Base-by-base conservation (phyloP, 371 early-diverging fungal species). In the Syncephalastrum monosporum region DNA sequence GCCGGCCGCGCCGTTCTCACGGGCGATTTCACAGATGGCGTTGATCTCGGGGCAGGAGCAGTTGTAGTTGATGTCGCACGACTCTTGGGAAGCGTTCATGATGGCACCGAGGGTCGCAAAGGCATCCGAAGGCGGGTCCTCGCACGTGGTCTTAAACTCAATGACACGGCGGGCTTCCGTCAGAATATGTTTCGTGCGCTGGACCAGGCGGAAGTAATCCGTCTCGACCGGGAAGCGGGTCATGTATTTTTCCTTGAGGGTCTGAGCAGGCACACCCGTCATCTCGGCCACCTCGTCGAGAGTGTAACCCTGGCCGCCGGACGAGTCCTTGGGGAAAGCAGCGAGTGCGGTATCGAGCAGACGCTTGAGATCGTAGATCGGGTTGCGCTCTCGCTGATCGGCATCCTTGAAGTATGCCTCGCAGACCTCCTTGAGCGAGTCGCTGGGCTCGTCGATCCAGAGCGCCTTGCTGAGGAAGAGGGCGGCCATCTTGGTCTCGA, bases 21-120 rank as follows among this genome's bases (percentile, higher is more conserved):
- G 86, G 29, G 83, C 90, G 74, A 94, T 68, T 2, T 65, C 61
- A 42, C 88, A 88, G n/a, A 98, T 67, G 52, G 89, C 83, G 50
- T 97, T 89, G 33, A 97, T 66, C 67, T 96, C 95, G 15, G 87
- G 82, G 60, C 94, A 94, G 14, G 90, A 89, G 77, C 98, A 97
- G 68, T 94, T 83, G 67, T 87, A 97, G 24, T 84, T 66, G 19
- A 85, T 81, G 43, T 84, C 77, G 71, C 97, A 98, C 33, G 89
- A 89, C 17, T 67, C 79, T 63, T 96, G 97, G 15, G 93, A 92
- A 17, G 85, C 83, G 71, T 95, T 90, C 97, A 96, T 96, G 48
- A 97, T 79, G 5, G 68, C 72, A 21, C 97, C 96, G 38, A 96
- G 74, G 5, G 66, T 65, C 57, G 68, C 68, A 5, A 77, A 63